phyloP scores from a whole-genome alignment of 805 yeast genomes.

The Lachancea sp. region DNA sequence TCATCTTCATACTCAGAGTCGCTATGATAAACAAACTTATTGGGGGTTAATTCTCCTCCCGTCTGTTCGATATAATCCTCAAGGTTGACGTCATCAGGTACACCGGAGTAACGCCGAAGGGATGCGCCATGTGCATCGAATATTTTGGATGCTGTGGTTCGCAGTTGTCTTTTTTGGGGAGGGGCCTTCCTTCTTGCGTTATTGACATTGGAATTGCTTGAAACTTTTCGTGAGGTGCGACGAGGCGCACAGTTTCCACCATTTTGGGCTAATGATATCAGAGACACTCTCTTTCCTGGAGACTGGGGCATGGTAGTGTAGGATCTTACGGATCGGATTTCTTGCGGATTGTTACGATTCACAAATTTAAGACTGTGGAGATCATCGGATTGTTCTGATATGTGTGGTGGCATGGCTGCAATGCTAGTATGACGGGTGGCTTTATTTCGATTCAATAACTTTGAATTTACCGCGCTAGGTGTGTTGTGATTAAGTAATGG shows the following conservation, averaged over 20 bases:
- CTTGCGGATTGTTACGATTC: conserved; percentile 15
- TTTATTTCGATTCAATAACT: conserved; percentile 25
- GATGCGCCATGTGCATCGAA: conserved; percentile 70
- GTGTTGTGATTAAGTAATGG: conserved; percentile 27
- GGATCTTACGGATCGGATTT: conserved; percentile 24
- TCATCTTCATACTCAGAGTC: conserved; percentile 9
- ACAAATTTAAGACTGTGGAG: conserved; percentile 11
- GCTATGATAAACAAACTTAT: conserved; percentile 6
- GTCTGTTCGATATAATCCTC: conserved; percentile 40
- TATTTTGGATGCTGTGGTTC: conserved; percentile 66
- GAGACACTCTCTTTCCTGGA: conserved; percentile 25
- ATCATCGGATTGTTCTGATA: conserved; percentile 6
- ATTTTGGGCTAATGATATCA: conserved; percentile 16
- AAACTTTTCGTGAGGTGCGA: conserved; percentile 6
- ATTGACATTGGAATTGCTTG: conserved; percentile 1
- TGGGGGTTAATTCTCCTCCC: conserved; percentile 29
- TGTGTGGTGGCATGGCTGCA: conserved; percentile 23
- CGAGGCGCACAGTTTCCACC: conserved; percentile 5
- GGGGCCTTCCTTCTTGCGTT: conserved; percentile 9
- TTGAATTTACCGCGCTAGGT: conserved; percentile 7
- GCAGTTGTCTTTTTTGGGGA: conserved; percentile 34
- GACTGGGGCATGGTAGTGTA: conserved; percentile 17
- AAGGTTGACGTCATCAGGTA: conserved; percentile 50
- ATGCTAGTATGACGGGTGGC: conserved; percentile 31
- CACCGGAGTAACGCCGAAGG: conserved; percentile 65